Evolutionary conservation across 176 grass and related monocot species (phyloP).

Genomic region (Oryza meridionalis): DNA sequence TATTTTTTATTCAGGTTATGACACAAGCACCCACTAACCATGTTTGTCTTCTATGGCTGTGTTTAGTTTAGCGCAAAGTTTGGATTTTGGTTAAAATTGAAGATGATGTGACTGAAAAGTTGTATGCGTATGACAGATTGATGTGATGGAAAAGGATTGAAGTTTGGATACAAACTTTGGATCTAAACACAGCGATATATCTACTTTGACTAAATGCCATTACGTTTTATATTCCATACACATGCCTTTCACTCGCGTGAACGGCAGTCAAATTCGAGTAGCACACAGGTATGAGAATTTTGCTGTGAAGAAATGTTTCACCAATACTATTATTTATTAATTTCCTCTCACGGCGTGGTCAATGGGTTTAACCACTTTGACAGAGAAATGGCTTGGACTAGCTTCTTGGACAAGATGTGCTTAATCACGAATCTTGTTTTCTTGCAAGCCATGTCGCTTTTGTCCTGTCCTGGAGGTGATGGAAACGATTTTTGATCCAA

Average conservation of each 20-base stretch:
- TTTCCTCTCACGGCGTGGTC: not conserved
- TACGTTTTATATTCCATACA: not conserved
- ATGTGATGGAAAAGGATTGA: no score
- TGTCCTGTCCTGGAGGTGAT: not conserved
- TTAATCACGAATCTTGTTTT: not conserved
- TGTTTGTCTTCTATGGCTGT: no score
- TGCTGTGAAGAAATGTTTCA: not conserved
- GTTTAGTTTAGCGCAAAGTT: no score
- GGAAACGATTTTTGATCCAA: not conserved
- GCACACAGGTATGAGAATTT: slow-evolving; percentile 1
- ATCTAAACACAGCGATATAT: no score
- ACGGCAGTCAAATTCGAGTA: slow-evolving; percentile 22
- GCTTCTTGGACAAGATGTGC: not conserved
- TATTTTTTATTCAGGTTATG: no score
- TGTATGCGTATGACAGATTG: no score
- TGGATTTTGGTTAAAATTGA: no score
- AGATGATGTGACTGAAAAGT: no score
- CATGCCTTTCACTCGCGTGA: slow-evolving; percentile 1
- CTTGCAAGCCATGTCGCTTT: slow-evolving; percentile 11
- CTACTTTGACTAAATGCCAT: not conserved
- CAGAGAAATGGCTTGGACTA: slow-evolving; percentile 13
- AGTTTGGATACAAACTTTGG: no score
- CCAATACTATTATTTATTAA: no score
- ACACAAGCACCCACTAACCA: no score
- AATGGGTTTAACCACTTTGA: slow-evolving; percentile 1